A percentile compares a stretch with the other conserved stretches of the same genome.
These are phyloP conservation scores for Fusarium sp. DNA, from an alignment of 2,329 filamentous ascomycete species.

Conservation along the genomic window DNA sequence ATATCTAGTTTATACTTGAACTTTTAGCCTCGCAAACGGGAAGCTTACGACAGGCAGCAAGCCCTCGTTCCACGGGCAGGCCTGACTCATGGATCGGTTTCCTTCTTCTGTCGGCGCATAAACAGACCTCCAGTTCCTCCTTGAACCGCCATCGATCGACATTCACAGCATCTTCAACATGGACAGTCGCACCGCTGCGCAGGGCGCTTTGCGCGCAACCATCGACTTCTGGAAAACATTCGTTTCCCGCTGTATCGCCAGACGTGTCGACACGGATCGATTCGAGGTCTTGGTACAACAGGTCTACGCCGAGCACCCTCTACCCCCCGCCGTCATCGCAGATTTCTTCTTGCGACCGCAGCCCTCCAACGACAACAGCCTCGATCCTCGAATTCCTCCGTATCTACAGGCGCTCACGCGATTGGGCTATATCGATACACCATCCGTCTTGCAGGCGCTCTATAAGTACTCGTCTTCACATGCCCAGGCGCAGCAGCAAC, in stretches of 20 bases:
- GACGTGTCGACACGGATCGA: conserved; percentile 62
- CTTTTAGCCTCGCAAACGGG: neutral
- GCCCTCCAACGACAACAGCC: conserved; percentile 57
- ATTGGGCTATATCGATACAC: conserved; percentile 62
- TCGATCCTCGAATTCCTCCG: conserved; percentile 69
- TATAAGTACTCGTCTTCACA: conserved; percentile 68
- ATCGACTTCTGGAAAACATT: conserved; percentile 62
- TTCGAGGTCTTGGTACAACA: conserved; percentile 64
- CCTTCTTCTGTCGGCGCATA: conserved; percentile 10
- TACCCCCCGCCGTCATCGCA: conserved; percentile 63
- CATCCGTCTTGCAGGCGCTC: conserved; percentile 65
- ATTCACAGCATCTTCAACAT: conserved; percentile 31
- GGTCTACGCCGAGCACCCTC: conserved; percentile 61
- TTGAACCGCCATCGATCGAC: conserved; percentile 5
- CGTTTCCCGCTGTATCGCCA: conserved; percentile 59
- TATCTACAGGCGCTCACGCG: conserved; percentile 68
- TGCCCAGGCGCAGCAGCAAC: conserved; percentile 32
- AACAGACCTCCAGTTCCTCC: neutral
- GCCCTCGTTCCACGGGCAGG: neutral
- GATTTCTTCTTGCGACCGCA: conserved; percentile 69
- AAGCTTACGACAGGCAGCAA: neutral
- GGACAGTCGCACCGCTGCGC: conserved; percentile 38
- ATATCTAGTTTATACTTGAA: neutral
- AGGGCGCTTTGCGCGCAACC: conserved; percentile 41
- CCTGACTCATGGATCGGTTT: conserved; percentile 15